Base-by-base conservation (phyloP, 352 stramenopile species). In the Elongisporangium undulatum region DNA sequence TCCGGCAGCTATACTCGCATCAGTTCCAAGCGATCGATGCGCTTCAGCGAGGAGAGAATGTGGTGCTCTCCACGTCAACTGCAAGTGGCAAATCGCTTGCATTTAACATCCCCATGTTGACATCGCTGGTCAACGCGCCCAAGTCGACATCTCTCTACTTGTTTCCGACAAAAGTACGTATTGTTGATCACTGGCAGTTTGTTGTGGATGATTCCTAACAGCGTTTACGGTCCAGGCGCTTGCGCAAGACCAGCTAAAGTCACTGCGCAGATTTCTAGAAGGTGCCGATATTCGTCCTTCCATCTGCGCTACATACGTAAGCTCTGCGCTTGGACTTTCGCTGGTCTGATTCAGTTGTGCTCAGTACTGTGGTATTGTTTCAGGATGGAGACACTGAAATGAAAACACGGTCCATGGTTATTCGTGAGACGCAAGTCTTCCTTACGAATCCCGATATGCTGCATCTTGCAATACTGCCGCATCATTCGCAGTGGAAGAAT, bases 391-490 rank as follows among this genome's bases (percentile, higher is more conserved):
- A 99, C 68, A 98, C 95, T 7, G 73, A 85, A 9, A 95, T 98
- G 72, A 83, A 85, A 57, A 79, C 92, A 51, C 87, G 97, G 7
- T 83, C 81, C 21, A 77, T 80, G 49, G 81, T 98, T 23, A 88
- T 92, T 21, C 72, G 74, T 12, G 75, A 96, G 20, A 87, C 87
- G 10, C 90, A 97, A 50, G 87, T 99, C 45, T 96, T 99, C 55
- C 74, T 99, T n/a, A 99, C 96, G 4, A 99, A 99, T 74, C 97
- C 97, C 24, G 97, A 99, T 69, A 99, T 99, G 66, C 79, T 99
- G 16, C 97, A 99, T 71, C 82, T 97, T 15, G 91, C 90, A n/a
- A 96, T 99, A 23, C 68, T 99, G 15, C 93, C 96, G 1, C 80
- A 96, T n/a, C 94, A 98, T 72, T 77, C 76, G 16, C 68, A 89